Evolutionary conservation across 2,329 filamentous ascomycete genomes (phyloP).

Genomic region (Blastomyces parvus): DNA sequence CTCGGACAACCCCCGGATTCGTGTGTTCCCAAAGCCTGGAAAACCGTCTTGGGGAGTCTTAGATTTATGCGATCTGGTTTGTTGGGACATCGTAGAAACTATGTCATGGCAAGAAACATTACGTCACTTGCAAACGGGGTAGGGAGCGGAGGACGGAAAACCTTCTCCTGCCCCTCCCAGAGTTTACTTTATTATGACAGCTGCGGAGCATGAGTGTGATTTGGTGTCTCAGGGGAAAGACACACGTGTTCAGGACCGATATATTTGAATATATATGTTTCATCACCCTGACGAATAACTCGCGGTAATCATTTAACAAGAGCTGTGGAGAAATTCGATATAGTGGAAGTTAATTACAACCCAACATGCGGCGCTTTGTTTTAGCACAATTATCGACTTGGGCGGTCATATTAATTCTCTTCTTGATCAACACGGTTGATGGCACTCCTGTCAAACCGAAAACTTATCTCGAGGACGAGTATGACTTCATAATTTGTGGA

Average conservation of each 20-base stretch:
- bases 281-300: not conserved
- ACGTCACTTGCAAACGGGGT: not conserved
- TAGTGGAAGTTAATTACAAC: not conserved
- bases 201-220: not conserved
- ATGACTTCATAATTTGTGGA: constrained; percentile 18
- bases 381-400: not conserved
- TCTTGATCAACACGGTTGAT: not conserved
- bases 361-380: not conserved
- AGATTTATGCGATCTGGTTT: not conserved
- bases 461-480: constrained; percentile 7
- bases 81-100: not conserved
- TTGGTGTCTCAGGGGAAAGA: not conserved
- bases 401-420: not conserved
- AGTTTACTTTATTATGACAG: not conserved
- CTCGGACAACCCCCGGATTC: not conserved
- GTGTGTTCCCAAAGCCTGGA: not conserved
- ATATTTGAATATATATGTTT: not conserved
- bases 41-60: not conserved
- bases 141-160: not conserved
- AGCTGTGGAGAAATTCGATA: not conserved
- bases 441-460: not conserved
- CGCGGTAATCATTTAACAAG: not conserved
- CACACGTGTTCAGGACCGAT: not conserved
- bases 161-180: not conserved
- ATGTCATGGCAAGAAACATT: constrained; percentile 1